Conservation (phyloP, 352 stramenopile species). For the Pythium plurisporium region DNA sequence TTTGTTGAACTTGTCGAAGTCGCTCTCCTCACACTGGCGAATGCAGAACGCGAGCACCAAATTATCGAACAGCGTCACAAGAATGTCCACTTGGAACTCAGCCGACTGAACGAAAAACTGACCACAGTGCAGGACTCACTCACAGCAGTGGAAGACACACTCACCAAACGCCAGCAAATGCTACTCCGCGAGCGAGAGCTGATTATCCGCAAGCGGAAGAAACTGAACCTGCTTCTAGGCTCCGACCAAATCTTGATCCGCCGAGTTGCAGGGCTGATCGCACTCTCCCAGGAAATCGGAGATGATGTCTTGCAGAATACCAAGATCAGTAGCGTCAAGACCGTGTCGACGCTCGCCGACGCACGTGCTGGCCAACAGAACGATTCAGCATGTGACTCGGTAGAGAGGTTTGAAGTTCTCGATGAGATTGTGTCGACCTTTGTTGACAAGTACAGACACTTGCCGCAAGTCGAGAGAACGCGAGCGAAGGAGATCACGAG, state of each 20-base stretch:
- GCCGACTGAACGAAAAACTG: slow-evolving; percentile 26
- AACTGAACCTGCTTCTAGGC: slow-evolving; percentile 40
- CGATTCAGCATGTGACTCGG: too few relatives aligned
- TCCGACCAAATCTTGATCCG: slow-evolving; percentile 44
- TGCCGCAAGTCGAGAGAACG: not conserved
- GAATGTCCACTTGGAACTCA: slow-evolving; percentile 37
- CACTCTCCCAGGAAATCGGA: slow-evolving; percentile 30
- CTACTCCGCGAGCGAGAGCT: slow-evolving; percentile 37
- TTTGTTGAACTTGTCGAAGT: slow-evolving; percentile 35
- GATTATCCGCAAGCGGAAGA: slow-evolving; percentile 49
- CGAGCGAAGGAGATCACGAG: not conserved
- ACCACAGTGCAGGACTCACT: slow-evolving; percentile 22
- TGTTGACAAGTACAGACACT: not conserved
- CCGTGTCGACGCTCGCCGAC: too few relatives aligned
- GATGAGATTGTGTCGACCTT: slow-evolving; percentile 3
- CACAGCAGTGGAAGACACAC: slow-evolving; percentile 28
- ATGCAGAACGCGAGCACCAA: slow-evolving; percentile 31
- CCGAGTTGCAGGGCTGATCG: slow-evolving; percentile 21
- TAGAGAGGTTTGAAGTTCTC: not conserved
- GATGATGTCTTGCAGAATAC: slow-evolving; percentile 24
- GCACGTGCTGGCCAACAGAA: too few relatives aligned
- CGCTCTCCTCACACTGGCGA: slow-evolving; percentile 22
- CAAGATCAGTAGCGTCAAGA: too few relatives aligned
- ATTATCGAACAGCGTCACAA: slow-evolving; percentile 37
- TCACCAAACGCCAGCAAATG: slow-evolving; percentile 30